Evolutionary conservation across 1,139 yeast species (phyloP).

Genomic region (Geotrichum reessii): DNA sequence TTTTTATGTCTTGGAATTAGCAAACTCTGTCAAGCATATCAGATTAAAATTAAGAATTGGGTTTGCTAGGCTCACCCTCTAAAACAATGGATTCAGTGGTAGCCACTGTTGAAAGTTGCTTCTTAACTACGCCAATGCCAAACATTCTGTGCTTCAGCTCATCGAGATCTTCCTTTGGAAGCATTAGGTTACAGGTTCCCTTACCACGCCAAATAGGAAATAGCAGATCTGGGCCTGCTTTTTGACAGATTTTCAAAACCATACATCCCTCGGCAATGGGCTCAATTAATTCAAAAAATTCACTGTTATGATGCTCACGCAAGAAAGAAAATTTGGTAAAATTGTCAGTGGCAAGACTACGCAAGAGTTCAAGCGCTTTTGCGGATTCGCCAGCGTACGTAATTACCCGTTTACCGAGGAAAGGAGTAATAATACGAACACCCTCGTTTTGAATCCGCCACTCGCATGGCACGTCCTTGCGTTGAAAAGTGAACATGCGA

Average conservation of each 20-base stretch:
- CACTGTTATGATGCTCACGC: conserved; percentile 47
- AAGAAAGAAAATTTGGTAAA: conserved; percentile 70
- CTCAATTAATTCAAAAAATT: conserved; percentile 51
- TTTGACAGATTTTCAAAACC: conserved; percentile 54
- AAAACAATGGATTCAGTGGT: not conserved
- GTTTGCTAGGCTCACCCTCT: not conserved
- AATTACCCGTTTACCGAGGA: conserved; percentile 39
- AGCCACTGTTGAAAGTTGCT: not conserved
- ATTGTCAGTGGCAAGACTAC: not conserved
- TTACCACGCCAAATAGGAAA: conserved; percentile 92
- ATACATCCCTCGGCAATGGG: conserved; percentile 75
- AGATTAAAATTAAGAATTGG: too few species aligned
- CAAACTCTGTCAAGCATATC: not conserved
- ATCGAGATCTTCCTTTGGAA: conserved; percentile 85
- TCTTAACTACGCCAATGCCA: conserved; percentile 32
- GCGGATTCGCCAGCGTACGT: conserved; percentile 12
- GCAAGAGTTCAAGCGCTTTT: conserved; percentile 41
- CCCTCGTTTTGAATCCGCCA: conserved; percentile 96
- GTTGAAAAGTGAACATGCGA: conserved; percentile 83
- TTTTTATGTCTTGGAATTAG: not conserved
- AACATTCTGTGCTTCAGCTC: conserved; percentile 82
- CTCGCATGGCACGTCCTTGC: conserved; percentile 63
- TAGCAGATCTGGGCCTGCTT: conserved; percentile 49
- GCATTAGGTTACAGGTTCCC: conserved; percentile 82
- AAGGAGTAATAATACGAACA: conserved; percentile 48